Conservation (phyloP, 176 grass and related monocot species). For the Avena insularis region DNA sequence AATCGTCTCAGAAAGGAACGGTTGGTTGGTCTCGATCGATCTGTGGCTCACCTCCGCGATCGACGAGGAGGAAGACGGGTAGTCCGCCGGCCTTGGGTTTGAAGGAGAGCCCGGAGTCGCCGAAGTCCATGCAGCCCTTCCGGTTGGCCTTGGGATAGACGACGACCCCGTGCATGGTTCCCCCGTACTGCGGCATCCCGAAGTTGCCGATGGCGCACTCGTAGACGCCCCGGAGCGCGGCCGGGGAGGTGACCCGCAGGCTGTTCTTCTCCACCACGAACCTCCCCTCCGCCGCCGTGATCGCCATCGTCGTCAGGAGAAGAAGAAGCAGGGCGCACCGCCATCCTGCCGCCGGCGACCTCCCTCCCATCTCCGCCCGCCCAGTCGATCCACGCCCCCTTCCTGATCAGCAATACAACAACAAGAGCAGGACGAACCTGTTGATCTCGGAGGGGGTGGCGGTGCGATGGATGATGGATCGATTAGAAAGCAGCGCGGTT, state of each 20-base stretch:
- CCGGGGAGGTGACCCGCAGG: conserved; percentile 77
- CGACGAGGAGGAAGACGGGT: conserved; percentile 80
- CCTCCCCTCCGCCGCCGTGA: conserved; percentile 46
- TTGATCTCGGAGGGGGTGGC: neutral
- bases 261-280: conserved; percentile 97
- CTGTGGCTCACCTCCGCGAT: conserved; percentile 61
- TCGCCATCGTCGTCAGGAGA: neutral
- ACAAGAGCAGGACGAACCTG: neutral
- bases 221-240: conserved; percentile 65
- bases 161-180: conserved; percentile 81
- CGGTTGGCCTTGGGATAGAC: conserved; percentile 78
- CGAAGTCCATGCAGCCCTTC: conserved; percentile 66
- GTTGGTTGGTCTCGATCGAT: too few species aligned
- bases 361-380: neutral
- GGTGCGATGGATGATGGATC: neutral
- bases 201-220: conserved; percentile 95
- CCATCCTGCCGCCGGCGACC: neutral
- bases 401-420: neutral
- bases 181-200: conserved; percentile 86
- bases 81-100: conserved; percentile 63
- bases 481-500: neutral
- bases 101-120: conserved; percentile 67
- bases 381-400: too few species aligned
- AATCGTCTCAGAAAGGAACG: too few species aligned
- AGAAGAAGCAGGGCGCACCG: neutral